phyloP scores from a whole-genome alignment of 2,329 filamentous ascomycete species.

The Hypoxylon sp. region DNA sequence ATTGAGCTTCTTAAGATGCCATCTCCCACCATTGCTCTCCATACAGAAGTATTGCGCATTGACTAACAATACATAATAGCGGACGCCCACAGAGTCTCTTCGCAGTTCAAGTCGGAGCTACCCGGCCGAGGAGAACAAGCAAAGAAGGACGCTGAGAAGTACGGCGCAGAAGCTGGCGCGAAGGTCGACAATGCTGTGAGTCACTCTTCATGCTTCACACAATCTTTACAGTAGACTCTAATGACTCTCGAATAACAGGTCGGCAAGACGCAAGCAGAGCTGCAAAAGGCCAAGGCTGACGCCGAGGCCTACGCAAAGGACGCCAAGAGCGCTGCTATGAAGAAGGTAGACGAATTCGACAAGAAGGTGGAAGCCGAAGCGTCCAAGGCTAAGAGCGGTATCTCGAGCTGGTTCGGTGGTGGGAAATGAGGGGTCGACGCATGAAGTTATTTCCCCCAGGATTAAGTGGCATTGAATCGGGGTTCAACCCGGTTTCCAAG shows the following conservation, averaged over 20 bases:
- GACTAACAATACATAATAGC: slow-evolving; percentile 62
- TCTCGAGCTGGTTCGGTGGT: slow-evolving; percentile 84
- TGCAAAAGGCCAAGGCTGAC: slow-evolving; percentile 72
- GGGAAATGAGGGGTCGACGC: slow-evolving; percentile 57
- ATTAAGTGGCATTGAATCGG: slow-evolving; percentile 6
- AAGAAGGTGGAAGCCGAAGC: slow-evolving; percentile 83
- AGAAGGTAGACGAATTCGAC: slow-evolving; percentile 86
- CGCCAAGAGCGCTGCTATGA: slow-evolving; percentile 72
- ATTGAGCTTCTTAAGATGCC: background rate
- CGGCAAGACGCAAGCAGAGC: slow-evolving; percentile 72
- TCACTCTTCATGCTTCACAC: slow-evolving; percentile 39
- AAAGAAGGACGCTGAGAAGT: slow-evolving; percentile 74
- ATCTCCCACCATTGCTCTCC: slow-evolving; percentile 1
- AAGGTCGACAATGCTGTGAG: slow-evolving; percentile 79
- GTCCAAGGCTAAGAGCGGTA: slow-evolving; percentile 83
- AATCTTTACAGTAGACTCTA: background rate
- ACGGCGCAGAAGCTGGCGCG: slow-evolving; percentile 71
- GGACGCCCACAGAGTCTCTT: slow-evolving; percentile 78
- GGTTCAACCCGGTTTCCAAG: background rate
- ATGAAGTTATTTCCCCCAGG: slow-evolving; percentile 42
- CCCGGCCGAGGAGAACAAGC: slow-evolving; percentile 72
- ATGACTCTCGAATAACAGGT: slow-evolving; percentile 60
- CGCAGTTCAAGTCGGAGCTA: slow-evolving; percentile 74
- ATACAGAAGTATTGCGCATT: slow-evolving; percentile 26
- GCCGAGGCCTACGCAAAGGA: slow-evolving; percentile 72